phyloP scores from a whole-genome alignment of 2,329 filamentous ascomycete genomes.

The Paraphaeosphaeria minitans region DNA sequence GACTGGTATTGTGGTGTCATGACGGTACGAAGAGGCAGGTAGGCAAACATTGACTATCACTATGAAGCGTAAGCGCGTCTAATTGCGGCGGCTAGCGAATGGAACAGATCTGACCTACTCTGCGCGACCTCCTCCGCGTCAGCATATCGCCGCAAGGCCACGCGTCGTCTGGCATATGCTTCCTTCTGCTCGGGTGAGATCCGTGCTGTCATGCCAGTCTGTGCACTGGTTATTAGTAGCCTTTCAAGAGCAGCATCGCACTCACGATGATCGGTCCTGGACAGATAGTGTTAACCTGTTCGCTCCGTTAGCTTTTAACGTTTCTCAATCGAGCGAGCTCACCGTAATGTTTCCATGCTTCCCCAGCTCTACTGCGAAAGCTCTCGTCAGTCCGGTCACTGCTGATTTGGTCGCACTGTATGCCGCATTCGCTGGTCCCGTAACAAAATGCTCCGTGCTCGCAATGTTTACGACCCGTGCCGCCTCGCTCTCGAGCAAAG shows the following conservation, averaged over 20 bases:
- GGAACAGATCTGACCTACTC: neutral
- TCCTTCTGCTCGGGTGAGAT: neutral
- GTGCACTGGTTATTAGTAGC: neutral
- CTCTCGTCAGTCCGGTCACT: neutral
- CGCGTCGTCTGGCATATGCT: neutral
- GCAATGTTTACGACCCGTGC: neutral
- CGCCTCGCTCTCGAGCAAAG: neutral
- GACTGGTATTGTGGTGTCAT: neutral
- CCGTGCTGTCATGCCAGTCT: neutral
- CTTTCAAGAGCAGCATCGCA: neutral
- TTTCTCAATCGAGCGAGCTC: neutral
- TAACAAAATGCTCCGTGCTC: neutral
- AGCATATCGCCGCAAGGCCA: neutral
- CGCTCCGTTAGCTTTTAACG: neutral
- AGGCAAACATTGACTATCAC: neutral
- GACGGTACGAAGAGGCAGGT: neutral
- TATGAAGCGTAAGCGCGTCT: neutral
- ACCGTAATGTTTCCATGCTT: neutral
- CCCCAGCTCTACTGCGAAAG: neutral
- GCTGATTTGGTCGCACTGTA: neutral
- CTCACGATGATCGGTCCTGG: neutral
- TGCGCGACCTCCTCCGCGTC: neutral
- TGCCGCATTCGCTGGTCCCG: neutral
- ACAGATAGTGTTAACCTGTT: neutral
- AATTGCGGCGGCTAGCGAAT: neutral